A percentile compares a stretch with the other conserved stretches of the same genome.
Evolutionary conservation across 495 filamentous ascomycete species (phyloP).

Genomic region (Penicillium crystallinum): DNA sequence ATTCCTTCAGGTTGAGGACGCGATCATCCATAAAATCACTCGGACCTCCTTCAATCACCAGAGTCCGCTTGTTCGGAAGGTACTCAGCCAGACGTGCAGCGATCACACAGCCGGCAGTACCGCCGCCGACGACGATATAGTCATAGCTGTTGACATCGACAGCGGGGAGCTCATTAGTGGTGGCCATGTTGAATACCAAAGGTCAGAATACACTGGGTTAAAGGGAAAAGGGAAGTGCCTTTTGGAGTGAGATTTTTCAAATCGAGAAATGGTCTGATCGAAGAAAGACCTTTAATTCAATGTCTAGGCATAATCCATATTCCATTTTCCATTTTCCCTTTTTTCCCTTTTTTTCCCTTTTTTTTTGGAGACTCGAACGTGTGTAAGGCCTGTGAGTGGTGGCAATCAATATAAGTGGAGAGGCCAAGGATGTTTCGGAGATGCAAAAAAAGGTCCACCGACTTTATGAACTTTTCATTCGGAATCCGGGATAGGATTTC

Average conservation of each 20-base stretch:
- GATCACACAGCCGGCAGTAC: constrained; percentile 84
- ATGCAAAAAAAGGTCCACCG: not conserved
- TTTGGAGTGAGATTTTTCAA: not conserved
- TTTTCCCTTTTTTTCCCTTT: not conserved
- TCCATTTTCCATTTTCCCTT: not conserved
- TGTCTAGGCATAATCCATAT: not conserved
- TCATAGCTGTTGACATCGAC: constrained; percentile 66
- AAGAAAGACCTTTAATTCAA: not conserved
- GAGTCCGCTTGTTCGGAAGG: constrained; percentile 57
- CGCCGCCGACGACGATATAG: constrained; percentile 81
- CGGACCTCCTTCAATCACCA: constrained; percentile 62
- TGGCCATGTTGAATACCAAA: constrained; percentile 40
- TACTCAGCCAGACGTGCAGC: constrained; percentile 65
- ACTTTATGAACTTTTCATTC: not conserved
- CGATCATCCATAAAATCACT: constrained; percentile 62
- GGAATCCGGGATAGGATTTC: not conserved
- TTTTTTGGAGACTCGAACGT: constrained; percentile 1
- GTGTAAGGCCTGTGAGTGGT: constrained; percentile 5
- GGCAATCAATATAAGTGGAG: not conserved
- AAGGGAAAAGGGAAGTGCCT: not conserved
- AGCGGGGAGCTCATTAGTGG: constrained; percentile 56
- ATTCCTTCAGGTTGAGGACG: constrained; percentile 70
- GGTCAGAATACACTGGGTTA: not conserved
- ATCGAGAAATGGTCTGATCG: not conserved
- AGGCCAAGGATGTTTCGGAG: not conserved